Conservation (phyloP, 306 rosid species). For the Casuarina cunninghamiana region DNA sequence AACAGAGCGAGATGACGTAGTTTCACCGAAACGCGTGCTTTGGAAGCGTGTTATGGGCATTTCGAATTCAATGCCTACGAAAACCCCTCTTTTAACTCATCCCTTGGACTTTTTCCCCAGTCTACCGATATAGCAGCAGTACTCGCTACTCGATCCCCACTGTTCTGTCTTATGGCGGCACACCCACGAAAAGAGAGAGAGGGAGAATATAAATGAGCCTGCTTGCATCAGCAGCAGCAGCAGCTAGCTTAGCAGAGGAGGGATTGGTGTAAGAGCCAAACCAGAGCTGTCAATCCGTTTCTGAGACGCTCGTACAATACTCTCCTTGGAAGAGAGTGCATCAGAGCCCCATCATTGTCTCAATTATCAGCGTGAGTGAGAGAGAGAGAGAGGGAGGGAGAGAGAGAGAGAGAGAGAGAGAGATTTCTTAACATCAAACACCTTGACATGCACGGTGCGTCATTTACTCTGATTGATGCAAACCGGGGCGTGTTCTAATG, state of each 20-base stretch:
- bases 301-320: conserved; percentile 47
- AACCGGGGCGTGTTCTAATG: neutral
- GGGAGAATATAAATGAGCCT: neutral
- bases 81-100: conserved; percentile 26
- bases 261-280: conserved; percentile 1
- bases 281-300: conserved; percentile 42
- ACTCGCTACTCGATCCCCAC: neutral
- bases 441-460: conserved; percentile 6
- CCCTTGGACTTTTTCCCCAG: conserved; percentile 40
- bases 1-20: conserved; percentile 48
- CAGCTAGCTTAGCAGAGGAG: neutral
- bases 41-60: conserved; percentile 68
- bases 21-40: conserved; percentile 51
- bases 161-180: conserved; percentile 45
- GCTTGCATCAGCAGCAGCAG: conserved; percentile 13
- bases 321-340: conserved; percentile 24
- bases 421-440: neutral
- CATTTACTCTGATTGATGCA: neutral
- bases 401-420: neutral
- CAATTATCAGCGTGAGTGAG: conserved; percentile 54
- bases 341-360: conserved; percentile 81
- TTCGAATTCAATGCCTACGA: conserved; percentile 29
- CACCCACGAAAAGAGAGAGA: neutral
- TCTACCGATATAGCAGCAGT: conserved; percentile 3
- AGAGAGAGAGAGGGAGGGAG: conserved; percentile 6